Evolutionary conservation across 225 moss, liverwort and hornwort genomes (phyloP), one percentile per base, ranked within the genome.

Genomic region (Antitrichia curtipendula): DNA sequence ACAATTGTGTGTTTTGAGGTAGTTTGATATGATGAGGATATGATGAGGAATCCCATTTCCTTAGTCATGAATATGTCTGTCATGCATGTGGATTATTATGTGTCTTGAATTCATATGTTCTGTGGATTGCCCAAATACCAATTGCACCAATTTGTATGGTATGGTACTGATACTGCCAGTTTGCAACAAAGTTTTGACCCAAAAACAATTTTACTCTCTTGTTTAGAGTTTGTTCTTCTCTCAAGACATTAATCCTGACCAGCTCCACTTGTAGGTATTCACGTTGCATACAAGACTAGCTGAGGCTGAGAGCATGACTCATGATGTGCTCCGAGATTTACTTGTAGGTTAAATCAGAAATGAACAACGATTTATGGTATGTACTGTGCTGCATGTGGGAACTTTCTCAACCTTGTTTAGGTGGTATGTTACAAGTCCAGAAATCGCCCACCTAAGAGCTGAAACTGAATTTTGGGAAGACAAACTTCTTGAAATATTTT

Each of bases 291-390:
- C 97, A 38, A 96, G 94, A 81, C 92, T 99, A 65, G 98, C 98
- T 32, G 98, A 99, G 88, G 98, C 98, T 78, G 98, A 99, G 95
- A 97, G 98, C 87, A 99, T 99, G 98, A 99, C 98, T 59, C 98
- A 99, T 90, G 98, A 99, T 86, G 98, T 99, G 14, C 93, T 99
- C 49, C 93, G 97, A 82, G 98, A 99, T 94, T 94, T 99, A 80
- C 92, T 99, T 34, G 96, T n/a, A 96, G 84, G 95, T 99, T n/a
- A 99, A 96, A 89, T 87, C 94, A 92, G 97, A 99, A 91, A 96
- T 99, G 86, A 97, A 91, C 57, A 97, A 93, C 86, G 94, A n/a
- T n/a, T 95, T 85, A 95, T 95, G 87, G 98, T 99, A 94, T 38
- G 90, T 87, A 52, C 49, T 87, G 56, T 82, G 52, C 45, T 85